Evolutionary conservation across 2,329 filamentous ascomycete species (phyloP).

Genomic region (Zasmidium citrigriseum): DNA sequence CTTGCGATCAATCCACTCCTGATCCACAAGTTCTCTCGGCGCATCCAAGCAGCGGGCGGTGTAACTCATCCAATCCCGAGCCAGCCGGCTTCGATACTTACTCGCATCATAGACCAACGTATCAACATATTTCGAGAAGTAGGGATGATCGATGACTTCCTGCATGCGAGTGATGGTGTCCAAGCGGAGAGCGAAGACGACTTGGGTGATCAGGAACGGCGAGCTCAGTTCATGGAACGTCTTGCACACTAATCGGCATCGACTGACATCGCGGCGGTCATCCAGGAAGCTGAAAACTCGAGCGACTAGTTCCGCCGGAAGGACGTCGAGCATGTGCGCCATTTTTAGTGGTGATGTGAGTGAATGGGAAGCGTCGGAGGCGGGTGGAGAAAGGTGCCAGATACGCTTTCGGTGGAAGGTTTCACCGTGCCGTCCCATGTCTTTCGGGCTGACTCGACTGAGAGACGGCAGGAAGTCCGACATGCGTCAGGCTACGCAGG

Average conservation of each 20-base stretch:
- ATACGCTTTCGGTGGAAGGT: too few relatives aligned
- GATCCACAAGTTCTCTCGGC: slow-evolving; percentile 1
- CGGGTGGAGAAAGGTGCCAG: too few relatives aligned
- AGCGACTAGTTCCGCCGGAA: slow-evolving; percentile 8
- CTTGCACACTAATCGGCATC: slow-evolving; percentile 13
- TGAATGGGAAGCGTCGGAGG: too few relatives aligned
- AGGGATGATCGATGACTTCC: slow-evolving; percentile 15
- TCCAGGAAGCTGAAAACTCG: slow-evolving; percentile 11
- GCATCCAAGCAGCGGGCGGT: background rate
- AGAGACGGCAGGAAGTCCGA: too few relatives aligned
- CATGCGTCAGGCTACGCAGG: too few relatives aligned
- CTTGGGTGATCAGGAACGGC: slow-evolving; percentile 15
- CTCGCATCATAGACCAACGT: slow-evolving; percentile 18
- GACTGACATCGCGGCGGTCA: background rate
- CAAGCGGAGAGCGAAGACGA: slow-evolving; percentile 13
- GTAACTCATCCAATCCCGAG: slow-evolving; percentile 2
- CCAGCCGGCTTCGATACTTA: slow-evolving; percentile 2
- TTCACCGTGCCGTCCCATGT: too few relatives aligned
- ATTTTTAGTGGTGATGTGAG: too few relatives aligned
- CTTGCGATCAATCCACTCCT: background rate
- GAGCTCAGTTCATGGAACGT: slow-evolving; percentile 17
- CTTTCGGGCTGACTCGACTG: too few relatives aligned
- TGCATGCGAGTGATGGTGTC: slow-evolving; percentile 6
- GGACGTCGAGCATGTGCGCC: too few relatives aligned
- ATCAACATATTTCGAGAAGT: slow-evolving; percentile 16